A percentile compares a stretch with the other conserved stretches of the same genome.
Conservation (phyloP, 176 grass and related monocot species). For the Alloteropsis semialata region DNA sequence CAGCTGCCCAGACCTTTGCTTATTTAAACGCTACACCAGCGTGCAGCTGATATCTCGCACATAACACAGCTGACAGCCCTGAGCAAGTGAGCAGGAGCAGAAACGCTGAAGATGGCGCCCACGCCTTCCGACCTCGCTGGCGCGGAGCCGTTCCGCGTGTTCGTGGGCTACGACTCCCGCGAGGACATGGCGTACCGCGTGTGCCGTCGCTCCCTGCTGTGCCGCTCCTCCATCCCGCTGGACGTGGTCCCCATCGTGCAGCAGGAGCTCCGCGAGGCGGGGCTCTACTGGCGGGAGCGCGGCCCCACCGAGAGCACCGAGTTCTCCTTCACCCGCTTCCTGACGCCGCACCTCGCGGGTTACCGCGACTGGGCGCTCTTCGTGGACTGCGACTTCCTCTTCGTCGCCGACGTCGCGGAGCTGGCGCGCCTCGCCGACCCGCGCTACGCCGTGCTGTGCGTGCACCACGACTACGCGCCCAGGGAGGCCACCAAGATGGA, state of each 20-base stretch:
- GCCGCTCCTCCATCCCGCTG: constrained; percentile 57
- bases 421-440: constrained; percentile 32
- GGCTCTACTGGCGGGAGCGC: constrained; percentile 70
- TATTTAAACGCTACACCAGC: neutral
- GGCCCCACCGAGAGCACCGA: constrained; percentile 78
- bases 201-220: constrained; percentile 65
- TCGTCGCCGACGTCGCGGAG: constrained; percentile 53
- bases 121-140: neutral
- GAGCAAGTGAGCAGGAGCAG: neutral
- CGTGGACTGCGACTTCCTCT: constrained; percentile 91
- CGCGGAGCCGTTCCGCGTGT: constrained; percentile 51
- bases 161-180: constrained; percentile 75
- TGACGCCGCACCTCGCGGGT: constrained; percentile 53
- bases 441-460: constrained; percentile 54
- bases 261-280: constrained; percentile 47
- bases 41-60: neutral
- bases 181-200: constrained; percentile 71
- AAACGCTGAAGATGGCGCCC: neutral
- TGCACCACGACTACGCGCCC: constrained; percentile 76
- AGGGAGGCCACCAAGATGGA: constrained; percentile 83
- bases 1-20: neutral
- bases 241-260: constrained; percentile 56
- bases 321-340: constrained; percentile 96
- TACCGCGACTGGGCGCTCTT: constrained; percentile 73
- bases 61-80: no score